A percentile compares a stretch with the other conserved stretches of the same genome.
These are phyloP conservation scores for Dittrichia graveolens DNA, from an alignment of 129 eudicot genomes.

Conservation along the genomic window DNA sequence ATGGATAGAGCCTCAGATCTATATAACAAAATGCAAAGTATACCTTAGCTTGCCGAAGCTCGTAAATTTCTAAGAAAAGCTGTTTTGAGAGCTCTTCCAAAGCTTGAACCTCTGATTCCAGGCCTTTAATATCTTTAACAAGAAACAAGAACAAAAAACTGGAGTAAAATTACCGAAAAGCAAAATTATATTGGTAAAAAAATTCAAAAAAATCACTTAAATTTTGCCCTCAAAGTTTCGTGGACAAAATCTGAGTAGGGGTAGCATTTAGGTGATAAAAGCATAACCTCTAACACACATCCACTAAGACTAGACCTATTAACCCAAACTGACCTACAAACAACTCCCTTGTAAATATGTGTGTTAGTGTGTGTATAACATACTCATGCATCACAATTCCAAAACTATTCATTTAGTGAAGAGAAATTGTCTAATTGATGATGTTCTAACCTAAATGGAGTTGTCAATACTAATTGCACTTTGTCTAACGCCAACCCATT, in stretches of 20 bases:
- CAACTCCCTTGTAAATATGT: no score
- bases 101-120: slow-evolving; percentile 94
- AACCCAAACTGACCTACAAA: no score
- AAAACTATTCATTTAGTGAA: no score
- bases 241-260: not conserved
- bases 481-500: no score
- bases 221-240: not conserved
- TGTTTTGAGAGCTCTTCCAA: slow-evolving; percentile 96
- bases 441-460: no score
- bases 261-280: not conserved
- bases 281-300: no score
- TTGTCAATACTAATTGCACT: no score
- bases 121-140: slow-evolving; percentile 71
- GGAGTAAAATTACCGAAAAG: not conserved
- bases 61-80: slow-evolving; percentile 90
- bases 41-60: slow-evolving; percentile 99
- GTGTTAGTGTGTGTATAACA: no score
- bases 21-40: slow-evolving; percentile 1
- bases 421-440: no score
- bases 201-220: not conserved
- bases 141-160: slow-evolving; percentile 22
- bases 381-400: no score
- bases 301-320: no score
- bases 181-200: not conserved
- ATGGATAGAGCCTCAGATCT: not conserved